phyloP scores from a whole-genome alignment of 345 rosid species.

The Nephelium lappaceum region DNA sequence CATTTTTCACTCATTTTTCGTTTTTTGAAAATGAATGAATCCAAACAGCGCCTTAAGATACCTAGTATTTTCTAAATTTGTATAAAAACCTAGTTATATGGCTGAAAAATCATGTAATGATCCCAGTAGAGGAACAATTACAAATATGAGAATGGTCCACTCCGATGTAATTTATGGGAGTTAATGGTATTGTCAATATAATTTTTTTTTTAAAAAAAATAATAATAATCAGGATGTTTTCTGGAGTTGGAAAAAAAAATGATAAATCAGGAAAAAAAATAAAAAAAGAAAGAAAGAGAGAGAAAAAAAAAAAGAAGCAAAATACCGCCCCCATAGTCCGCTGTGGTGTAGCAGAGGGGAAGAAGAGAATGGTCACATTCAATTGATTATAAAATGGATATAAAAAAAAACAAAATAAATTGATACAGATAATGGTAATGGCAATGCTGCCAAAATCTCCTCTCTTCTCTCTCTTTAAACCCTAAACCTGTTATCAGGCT shows the following conservation, averaged over 20 bases:
- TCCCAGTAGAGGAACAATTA: not conserved
- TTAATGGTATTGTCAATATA: not conserved
- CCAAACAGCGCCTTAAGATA: too few species aligned
- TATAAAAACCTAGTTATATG: too few species aligned
- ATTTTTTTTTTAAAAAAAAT: too few species aligned
- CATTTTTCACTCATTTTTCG: too few species aligned
- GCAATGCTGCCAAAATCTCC: conserved; percentile 26
- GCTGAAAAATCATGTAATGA: not conserved
- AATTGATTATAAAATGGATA: conserved; percentile 21
- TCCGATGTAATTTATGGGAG: too few species aligned
- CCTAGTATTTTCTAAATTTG: too few species aligned
- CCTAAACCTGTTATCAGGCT: conserved; percentile 24
- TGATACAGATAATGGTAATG: conserved; percentile 8
- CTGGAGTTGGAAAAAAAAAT: too few species aligned
- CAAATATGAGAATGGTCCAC: too few species aligned
- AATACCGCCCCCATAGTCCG: conserved; percentile 50
- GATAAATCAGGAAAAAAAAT: too few species aligned
- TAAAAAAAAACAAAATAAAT: conserved; percentile 15
- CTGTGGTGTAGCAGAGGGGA: conserved; percentile 36
- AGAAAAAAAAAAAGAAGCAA: conserved; percentile 3
- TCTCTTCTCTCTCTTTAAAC: conserved; percentile 17
- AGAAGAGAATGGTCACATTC: conserved; percentile 26
- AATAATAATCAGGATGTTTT: too few species aligned
- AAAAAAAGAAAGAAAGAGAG: not conserved
- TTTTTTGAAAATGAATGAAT: too few species aligned